Evolutionary conservation across 805 yeast species (phyloP).

Genomic region (Spathaspora passalidarum): DNA sequence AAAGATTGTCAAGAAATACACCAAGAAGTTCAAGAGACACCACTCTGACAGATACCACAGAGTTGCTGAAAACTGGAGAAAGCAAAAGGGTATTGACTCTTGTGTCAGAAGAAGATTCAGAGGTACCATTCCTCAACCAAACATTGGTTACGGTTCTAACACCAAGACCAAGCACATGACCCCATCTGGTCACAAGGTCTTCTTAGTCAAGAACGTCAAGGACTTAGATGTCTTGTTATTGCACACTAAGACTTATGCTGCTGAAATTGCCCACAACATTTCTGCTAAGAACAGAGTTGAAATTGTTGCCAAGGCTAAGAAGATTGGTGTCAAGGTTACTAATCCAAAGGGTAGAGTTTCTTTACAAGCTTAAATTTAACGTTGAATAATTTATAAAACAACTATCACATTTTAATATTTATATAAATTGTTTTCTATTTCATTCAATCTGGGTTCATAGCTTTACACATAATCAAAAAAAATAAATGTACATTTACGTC

Average conservation of each 20-base stretch:
- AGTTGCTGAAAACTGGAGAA: constrained; percentile 99
- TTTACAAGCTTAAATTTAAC: constrained; percentile 87
- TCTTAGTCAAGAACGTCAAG: constrained; percentile 86
- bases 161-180: constrained; percentile 93
- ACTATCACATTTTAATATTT: neutral
- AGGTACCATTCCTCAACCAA: constrained; percentile 98
- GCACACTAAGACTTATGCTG: constrained; percentile 99
- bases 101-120: constrained; percentile 99
- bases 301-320: constrained; percentile 95
- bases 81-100: constrained; percentile 99
- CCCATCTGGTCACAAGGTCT: constrained; percentile 98
- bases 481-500: constrained; percentile 5
- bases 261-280: constrained; percentile 98
- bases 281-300: constrained; percentile 98
- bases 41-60: constrained; percentile 99
- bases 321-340: constrained; percentile 98
- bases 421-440: constrained; percentile 1
- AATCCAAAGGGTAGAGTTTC: constrained; percentile 98
- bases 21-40: constrained; percentile 99
- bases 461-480: neutral
- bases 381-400: constrained; percentile 1
- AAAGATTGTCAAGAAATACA: constrained; percentile 99
- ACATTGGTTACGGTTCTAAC: constrained; percentile 99
- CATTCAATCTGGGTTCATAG: constrained; percentile 1
- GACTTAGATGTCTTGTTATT: constrained; percentile 93